A percentile compares a stretch with the other conserved stretches of the same genome.
These are phyloP conservation scores for Mycena polygramma DNA, from an alignment of 768 basidiomycete genomes.

Conservation along the genomic window DNA sequence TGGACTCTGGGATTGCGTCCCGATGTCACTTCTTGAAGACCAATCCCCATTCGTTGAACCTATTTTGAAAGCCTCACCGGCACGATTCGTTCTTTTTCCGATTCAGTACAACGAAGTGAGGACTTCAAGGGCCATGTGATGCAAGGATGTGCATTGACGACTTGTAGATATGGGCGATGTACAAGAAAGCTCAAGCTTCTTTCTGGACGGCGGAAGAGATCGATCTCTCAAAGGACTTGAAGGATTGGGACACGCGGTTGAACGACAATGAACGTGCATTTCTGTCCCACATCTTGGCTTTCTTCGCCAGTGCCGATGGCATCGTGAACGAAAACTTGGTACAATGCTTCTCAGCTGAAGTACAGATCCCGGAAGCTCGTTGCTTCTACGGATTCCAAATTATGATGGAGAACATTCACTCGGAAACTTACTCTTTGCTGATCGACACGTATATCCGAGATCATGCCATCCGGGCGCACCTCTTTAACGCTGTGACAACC, in stretches of 20 bases:
- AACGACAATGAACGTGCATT: conserved; percentile 79
- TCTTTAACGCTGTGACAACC: not conserved
- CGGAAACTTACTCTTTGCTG: conserved; percentile 94
- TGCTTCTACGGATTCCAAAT: conserved; percentile 98
- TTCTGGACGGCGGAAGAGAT: conserved; percentile 11
- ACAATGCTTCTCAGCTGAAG: conserved; percentile 77
- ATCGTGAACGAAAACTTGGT: conserved; percentile 3
- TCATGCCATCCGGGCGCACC: conserved; percentile 70
- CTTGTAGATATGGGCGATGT: not conserved
- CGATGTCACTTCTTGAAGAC: too few species aligned
- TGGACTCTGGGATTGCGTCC: too few species aligned
- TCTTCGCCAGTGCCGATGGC: not conserved
- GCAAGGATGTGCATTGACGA: not conserved
- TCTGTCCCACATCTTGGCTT: conserved; percentile 76
- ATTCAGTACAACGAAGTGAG: not conserved
- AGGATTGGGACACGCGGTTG: conserved; percentile 44
- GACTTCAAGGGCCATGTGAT: not conserved
- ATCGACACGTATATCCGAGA: conserved; percentile 96
- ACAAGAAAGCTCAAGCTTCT: not conserved
- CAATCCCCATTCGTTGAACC: too few species aligned
- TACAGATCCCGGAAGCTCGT: conserved; percentile 91
- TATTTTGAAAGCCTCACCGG: too few species aligned
- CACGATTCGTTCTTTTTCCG: not conserved
- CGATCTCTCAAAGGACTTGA: not conserved
- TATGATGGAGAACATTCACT: conserved; percentile 98